A percentile compares a stretch with the other conserved stretches of the same genome.
Evolutionary conservation across 768 basidiomycete species (phyloP).

Genomic region (Trametes cingulata): DNA sequence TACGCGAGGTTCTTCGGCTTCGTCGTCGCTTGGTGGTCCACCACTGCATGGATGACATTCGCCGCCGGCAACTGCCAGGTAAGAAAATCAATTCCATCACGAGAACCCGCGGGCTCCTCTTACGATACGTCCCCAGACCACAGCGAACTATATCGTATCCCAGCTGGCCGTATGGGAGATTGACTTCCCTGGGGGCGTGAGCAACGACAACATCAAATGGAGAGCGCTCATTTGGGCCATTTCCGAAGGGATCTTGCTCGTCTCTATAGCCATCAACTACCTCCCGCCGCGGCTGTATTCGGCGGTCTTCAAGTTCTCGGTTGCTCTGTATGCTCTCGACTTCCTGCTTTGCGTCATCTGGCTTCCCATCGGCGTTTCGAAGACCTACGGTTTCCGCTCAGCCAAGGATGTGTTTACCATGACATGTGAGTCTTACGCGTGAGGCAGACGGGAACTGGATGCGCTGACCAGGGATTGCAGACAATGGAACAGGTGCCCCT

Average conservation of each 20-base stretch:
- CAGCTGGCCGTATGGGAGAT: constrained; percentile 78
- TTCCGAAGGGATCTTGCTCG: constrained; percentile 68
- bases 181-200: constrained; percentile 79
- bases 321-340: constrained; percentile 78
- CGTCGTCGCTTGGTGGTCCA: constrained; percentile 91
- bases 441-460: not conserved
- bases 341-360: constrained; percentile 88
- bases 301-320: constrained; percentile 71
- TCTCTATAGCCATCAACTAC: constrained; percentile 83
- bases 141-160: constrained; percentile 89
- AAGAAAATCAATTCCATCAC: constrained; percentile 17
- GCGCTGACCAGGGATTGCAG: constrained; percentile 42
- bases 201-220: constrained; percentile 76
- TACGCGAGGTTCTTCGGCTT: constrained; percentile 87
- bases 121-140: constrained; percentile 50
- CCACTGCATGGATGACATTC: constrained; percentile 97
- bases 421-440: constrained; percentile 54
- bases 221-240: constrained; percentile 83
- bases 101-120: not conserved
- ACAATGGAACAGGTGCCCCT: constrained; percentile 87
- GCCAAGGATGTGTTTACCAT: constrained; percentile 82
- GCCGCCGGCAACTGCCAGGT: constrained; percentile 87
- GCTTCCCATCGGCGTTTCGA: constrained; percentile 89
- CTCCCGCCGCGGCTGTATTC: constrained; percentile 78
- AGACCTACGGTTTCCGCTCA: constrained; percentile 85